These are phyloP conservation scores for Shiraia bambusicola DNA, from an alignment of 2,329 filamentous ascomycete genomes.

Conservation along the genomic window DNA sequence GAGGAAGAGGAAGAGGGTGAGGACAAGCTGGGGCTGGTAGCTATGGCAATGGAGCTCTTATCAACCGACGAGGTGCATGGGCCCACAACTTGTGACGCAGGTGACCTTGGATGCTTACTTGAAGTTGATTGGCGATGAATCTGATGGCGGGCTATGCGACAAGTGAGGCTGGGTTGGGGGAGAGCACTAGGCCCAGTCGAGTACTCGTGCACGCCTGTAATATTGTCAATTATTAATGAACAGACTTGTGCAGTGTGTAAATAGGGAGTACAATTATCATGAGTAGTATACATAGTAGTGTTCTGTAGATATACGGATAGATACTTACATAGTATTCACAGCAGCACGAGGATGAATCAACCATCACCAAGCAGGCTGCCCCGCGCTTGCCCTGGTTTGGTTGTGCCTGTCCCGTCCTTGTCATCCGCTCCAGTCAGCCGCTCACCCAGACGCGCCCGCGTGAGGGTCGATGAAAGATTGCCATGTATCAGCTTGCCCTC, in stretches of 20 bases:
- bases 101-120: too few relatives aligned
- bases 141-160: constrained; percentile 14
- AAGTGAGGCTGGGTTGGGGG: constrained; percentile 27
- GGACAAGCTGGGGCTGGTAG: constrained; percentile 26
- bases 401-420: constrained; percentile 12
- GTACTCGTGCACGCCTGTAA: constrained; percentile 11
- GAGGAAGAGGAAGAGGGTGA: constrained; percentile 19
- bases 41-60: constrained; percentile 38
- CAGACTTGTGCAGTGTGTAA: not conserved
- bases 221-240: too few relatives aligned
- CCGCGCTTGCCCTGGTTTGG: constrained; percentile 14
- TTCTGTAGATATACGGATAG: too few relatives aligned
- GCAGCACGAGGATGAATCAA: too few relatives aligned
- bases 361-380: constrained; percentile 5
- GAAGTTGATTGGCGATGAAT: constrained; percentile 18
- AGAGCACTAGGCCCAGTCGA: constrained; percentile 10
- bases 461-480: constrained; percentile 14
- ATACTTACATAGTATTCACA: too few relatives aligned
- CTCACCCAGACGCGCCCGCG: constrained; percentile 17
- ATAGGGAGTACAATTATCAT: too few relatives aligned
- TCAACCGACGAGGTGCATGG: constrained; percentile 27
- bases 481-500: too few relatives aligned
- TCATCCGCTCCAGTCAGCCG: constrained; percentile 21
- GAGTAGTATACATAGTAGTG: too few relatives aligned
- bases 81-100: constrained; percentile 22